phyloP scores from a whole-genome alignment of 768 basidiomycete species.

The Clathrus columnatus region DNA sequence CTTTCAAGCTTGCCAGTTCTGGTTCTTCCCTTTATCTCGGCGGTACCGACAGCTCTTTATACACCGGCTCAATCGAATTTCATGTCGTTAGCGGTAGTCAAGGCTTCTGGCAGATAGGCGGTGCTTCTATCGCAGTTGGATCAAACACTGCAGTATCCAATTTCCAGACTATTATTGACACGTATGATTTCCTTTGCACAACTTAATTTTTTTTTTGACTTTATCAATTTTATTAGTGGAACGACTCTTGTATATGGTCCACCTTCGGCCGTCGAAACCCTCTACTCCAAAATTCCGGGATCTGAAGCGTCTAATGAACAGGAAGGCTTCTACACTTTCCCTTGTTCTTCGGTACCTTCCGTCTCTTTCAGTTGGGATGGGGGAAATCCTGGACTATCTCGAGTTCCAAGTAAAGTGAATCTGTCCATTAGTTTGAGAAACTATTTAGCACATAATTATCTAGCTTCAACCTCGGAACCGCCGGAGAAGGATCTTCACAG shows the following conservation, averaged over 20 bases:
- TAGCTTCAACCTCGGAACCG: slow-evolving; percentile 3
- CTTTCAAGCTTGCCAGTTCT: no score
- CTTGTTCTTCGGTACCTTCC: not conserved
- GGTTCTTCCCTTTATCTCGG: no score
- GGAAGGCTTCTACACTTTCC: not conserved
- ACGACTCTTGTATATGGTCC: slow-evolving; percentile 20
- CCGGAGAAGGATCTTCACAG: not conserved
- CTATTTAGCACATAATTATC: not conserved
- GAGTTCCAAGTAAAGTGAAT: not conserved
- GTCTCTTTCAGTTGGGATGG: slow-evolving; percentile 4
- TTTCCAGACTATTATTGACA: no score
- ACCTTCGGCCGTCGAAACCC: slow-evolving; percentile 11
- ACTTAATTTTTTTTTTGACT: not conserved
- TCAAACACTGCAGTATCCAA: slow-evolving; percentile 10
- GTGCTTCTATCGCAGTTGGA: slow-evolving; percentile 12
- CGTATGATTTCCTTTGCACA: not conserved
- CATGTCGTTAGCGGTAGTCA: slow-evolving; percentile 17
- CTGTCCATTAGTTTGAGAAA: not conserved
- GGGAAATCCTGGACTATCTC: not conserved
- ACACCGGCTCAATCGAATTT: slow-evolving; percentile 25
- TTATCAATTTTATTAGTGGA: slow-evolving; percentile 15
- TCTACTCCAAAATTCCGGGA: slow-evolving; percentile 23
- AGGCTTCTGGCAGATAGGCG: slow-evolving; percentile 22
- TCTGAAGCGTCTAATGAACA: slow-evolving; percentile 12
- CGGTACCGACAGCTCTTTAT: slow-evolving; percentile 26